phyloP scores from a whole-genome alignment of 192 early-diverging fungal species.

The Entomortierella lignicola region DNA sequence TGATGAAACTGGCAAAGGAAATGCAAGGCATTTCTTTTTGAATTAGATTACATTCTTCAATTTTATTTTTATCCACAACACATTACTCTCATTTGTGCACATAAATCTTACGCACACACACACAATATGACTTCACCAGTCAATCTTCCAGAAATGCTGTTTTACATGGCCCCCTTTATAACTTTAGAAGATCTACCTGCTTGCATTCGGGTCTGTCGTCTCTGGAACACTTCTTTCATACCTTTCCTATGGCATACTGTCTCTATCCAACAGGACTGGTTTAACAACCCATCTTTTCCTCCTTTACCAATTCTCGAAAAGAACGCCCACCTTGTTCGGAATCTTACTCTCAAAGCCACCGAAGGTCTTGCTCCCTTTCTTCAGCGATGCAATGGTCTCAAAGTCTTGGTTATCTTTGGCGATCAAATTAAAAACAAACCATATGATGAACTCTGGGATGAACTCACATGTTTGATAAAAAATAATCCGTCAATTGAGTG shows the following conservation, averaged over 20 bases:
- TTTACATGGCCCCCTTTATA: conserved; percentile 15
- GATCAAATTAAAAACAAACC: conserved; percentile 4
- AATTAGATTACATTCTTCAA: too few relatives aligned
- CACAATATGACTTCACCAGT: conserved; percentile 22
- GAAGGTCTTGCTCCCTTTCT: conserved; percentile 26
- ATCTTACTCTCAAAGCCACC: conserved; percentile 12
- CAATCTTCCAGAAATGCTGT: conserved; percentile 29
- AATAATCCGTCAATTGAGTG: conserved; percentile 31
- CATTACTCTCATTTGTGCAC: too few relatives aligned
- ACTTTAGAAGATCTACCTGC: conserved; percentile 1
- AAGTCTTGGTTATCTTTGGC: conserved; percentile 13
- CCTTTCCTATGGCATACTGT: conserved; percentile 11
- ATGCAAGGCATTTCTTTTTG: too few relatives aligned
- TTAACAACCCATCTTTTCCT: not conserved
- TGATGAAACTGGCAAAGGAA: too few relatives aligned
- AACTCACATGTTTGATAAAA: conserved; percentile 18
- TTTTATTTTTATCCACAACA: too few relatives aligned
- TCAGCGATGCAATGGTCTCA: conserved; percentile 15
- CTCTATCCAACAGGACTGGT: conserved; percentile 11
- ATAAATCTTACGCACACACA: too few relatives aligned
- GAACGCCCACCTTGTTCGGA: conserved; percentile 20
- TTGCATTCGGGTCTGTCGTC: conserved; percentile 16
- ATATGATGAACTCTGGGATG: conserved; percentile 9
- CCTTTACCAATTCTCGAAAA: conserved; percentile 5
- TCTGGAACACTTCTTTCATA: conserved; percentile 22